Conservation (phyloP, 202 grass and related monocot genomes). For the Brachypodium distachyon region DNA sequence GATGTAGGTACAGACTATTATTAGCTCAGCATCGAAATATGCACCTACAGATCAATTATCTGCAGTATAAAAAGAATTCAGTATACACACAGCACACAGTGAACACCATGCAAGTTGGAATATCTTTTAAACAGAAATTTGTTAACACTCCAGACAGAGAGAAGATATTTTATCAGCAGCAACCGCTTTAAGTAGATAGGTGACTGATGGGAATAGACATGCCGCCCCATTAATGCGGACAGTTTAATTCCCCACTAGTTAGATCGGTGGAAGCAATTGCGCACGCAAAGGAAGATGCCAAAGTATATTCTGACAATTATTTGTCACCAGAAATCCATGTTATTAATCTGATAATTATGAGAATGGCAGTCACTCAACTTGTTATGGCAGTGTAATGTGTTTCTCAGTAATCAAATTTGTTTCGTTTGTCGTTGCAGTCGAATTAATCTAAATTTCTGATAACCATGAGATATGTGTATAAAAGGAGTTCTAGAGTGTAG, state of each 20-base stretch:
- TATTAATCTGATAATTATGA: not conserved
- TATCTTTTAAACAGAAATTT: not conserved
- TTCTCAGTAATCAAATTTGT: not conserved
- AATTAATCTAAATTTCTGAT: slow-evolving; percentile 1
- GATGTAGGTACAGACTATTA: not conserved
- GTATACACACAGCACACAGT: not conserved
- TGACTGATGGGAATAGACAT: not conserved
- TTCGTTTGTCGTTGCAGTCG: not conserved
- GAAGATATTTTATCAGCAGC: not conserved
- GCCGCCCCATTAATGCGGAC: not conserved
- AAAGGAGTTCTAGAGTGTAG: not conserved
- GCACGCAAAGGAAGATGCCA: not conserved
- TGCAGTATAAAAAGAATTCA: not conserved
- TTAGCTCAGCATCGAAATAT: not conserved
- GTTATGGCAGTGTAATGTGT: not conserved
- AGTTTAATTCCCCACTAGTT: not conserved
- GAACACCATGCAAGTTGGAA: not conserved
- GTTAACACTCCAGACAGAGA: not conserved
- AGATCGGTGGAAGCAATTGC: not conserved
- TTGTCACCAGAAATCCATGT: not conserved
- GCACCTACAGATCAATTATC: not conserved
- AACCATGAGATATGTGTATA: too few relatives aligned
- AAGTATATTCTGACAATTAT: slow-evolving; percentile 13
- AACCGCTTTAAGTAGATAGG: not conserved
- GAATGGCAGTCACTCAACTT: not conserved